Percentiles rank a stretch among this genome's conserved stretches.
Conservation (phyloP, 306 rosid species). For the Sindora glabra region DNA sequence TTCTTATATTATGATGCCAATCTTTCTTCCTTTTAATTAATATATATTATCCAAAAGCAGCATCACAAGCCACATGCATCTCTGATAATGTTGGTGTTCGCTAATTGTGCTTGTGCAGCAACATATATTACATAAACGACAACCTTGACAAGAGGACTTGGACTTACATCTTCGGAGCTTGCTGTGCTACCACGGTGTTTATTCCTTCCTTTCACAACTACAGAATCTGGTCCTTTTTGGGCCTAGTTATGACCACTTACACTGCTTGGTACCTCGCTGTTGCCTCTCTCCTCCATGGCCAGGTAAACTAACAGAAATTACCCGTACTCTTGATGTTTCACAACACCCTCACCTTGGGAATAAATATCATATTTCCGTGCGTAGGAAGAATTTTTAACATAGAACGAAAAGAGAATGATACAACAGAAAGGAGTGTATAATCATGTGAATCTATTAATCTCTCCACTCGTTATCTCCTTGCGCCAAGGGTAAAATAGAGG, state of each 20-base stretch:
- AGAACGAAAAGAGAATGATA: too few species aligned
- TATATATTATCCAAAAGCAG: too few species aligned
- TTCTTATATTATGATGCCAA: not conserved
- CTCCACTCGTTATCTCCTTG: too few species aligned
- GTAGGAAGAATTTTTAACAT: too few species aligned
- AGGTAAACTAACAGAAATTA: conserved; percentile 34
- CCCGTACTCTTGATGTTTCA: too few species aligned
- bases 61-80: conserved; percentile 36
- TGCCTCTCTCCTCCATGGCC: conserved; percentile 85
- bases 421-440: too few species aligned
- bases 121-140: conserved; percentile 94
- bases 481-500: too few species aligned
- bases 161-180: conserved; percentile 98
- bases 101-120: conserved; percentile 66
- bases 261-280: conserved; percentile 95
- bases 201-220: conserved; percentile 96
- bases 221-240: conserved; percentile 94
- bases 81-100: not conserved
- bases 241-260: conserved; percentile 96
- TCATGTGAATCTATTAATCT: too few species aligned
- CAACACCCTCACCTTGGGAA: too few species aligned
- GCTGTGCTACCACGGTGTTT: conserved; percentile 98
- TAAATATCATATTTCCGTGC: too few species aligned
- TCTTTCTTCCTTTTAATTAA: too few species aligned
- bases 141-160: conserved; percentile 98